Evolutionary conservation across 106 monocot species (phyloP).

Genomic region (Acorus calamus): DNA sequence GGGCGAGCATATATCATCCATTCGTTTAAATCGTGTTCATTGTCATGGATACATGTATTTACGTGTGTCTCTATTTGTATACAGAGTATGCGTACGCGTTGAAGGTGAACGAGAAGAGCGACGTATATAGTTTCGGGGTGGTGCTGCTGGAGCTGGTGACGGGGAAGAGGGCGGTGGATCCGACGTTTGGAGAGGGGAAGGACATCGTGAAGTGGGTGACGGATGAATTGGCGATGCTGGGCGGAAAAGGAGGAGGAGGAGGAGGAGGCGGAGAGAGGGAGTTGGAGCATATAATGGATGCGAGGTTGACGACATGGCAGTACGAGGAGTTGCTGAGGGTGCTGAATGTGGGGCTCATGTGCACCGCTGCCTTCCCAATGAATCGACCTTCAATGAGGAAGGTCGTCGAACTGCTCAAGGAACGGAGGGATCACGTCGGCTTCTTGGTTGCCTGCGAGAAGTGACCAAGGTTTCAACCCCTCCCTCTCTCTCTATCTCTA

Average conservation of each 20-base stretch:
- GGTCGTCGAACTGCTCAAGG: conserved; percentile 41
- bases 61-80: neutral
- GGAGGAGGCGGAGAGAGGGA: neutral
- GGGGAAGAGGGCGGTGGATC: conserved; percentile 35
- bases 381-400: conserved; percentile 50
- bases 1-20: no score
- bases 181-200: conserved; percentile 27
- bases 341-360: conserved; percentile 35
- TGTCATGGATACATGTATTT: no score
- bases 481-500: no score
- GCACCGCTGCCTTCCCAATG: conserved; percentile 37
- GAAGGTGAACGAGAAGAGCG: conserved; percentile 55
- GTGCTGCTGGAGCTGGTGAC: conserved; percentile 53
- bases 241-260: neutral
- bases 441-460: neutral
- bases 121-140: conserved; percentile 49
- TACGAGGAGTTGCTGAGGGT: conserved; percentile 35
- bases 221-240: conserved; percentile 8
- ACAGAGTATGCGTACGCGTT: conserved; percentile 56
- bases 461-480: no score
- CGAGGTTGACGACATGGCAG: conserved; percentile 10
- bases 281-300: conserved; percentile 16
- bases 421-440: conserved; percentile 12
- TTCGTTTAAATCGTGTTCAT: neutral
- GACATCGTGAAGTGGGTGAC: conserved; percentile 41